These are phyloP conservation scores for Fusarium oligoseptatum DNA, from an alignment of 2,329 filamentous ascomycete species.

Conservation along the genomic window DNA sequence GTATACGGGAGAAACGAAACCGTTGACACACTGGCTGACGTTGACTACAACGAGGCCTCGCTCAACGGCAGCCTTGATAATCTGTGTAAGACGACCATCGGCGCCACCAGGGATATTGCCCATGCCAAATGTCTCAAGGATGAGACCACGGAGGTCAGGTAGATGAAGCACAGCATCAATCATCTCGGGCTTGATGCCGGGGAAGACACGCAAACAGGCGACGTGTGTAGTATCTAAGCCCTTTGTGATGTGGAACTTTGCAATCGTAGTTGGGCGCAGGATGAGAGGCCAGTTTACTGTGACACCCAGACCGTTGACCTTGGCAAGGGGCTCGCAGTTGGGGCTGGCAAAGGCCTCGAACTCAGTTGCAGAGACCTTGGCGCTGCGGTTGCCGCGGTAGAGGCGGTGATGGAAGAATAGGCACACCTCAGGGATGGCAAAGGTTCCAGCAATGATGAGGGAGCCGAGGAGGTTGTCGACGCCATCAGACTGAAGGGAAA, in stretches of 20 bases:
- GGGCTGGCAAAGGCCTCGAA: constrained; percentile 91
- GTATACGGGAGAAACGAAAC: constrained; percentile 83
- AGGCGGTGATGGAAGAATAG: constrained; percentile 94
- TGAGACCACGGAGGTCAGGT: constrained; percentile 82
- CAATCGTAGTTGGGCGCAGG: constrained; percentile 78
- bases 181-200: constrained; percentile 94
- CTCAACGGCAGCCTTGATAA: constrained; percentile 81
- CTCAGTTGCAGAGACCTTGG: constrained; percentile 87
- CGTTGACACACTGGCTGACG: constrained; percentile 87
- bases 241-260: constrained; percentile 79
- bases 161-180: constrained; percentile 84
- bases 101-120: constrained; percentile 89
- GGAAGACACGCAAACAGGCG: constrained; percentile 89
- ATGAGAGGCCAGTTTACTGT: constrained; percentile 86
- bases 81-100: constrained; percentile 82
- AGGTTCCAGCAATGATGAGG: constrained; percentile 90
- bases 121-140: constrained; percentile 93
- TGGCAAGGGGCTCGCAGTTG: constrained; percentile 86
- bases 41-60: constrained; percentile 90
- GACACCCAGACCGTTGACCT: constrained; percentile 83
- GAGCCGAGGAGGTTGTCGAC: constrained; percentile 91
- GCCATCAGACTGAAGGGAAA: constrained; percentile 90
- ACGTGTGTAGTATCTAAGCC: constrained; percentile 89
- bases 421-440: constrained; percentile 92
- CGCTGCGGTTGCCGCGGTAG: constrained; percentile 88